Conservation (phyloP, 441 rosid genomes). For the Gossypium aridum region DNA sequence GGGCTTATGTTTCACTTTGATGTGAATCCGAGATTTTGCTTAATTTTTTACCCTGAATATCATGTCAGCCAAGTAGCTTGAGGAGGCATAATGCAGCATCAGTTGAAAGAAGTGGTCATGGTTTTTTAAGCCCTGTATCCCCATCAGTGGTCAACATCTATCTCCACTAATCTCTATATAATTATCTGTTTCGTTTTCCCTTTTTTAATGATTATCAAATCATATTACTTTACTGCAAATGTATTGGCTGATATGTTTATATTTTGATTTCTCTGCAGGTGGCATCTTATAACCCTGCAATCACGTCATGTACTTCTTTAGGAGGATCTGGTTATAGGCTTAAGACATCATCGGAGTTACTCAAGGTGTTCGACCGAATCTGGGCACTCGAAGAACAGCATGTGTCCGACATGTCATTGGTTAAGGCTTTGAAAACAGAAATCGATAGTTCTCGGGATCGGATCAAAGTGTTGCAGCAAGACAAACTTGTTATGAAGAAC, state of each 20-base stretch:
- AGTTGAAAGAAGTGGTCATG: constrained; percentile 26
- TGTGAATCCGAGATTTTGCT: too few relatives aligned
- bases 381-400: constrained; percentile 70
- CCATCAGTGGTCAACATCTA: constrained; percentile 47
- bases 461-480: constrained; percentile 37
- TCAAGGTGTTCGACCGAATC: constrained; percentile 55
- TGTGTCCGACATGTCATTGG: constrained; percentile 39
- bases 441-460: constrained; percentile 37
- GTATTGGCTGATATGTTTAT: background rate
- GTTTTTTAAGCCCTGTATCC: constrained; percentile 35
- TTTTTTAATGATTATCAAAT: background rate
- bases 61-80: constrained; percentile 52
- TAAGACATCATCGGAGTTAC: constrained; percentile 50
- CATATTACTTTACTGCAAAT: background rate
- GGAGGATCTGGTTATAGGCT: constrained; percentile 35
- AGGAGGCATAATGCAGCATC: constrained; percentile 37
- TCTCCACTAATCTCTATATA: background rate
- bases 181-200: background rate
- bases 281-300: constrained; percentile 33
- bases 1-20: background rate
- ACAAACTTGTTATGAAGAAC: constrained; percentile 29
- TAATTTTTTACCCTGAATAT: constrained; percentile 9
- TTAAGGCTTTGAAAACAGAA: constrained; percentile 44
- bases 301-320: constrained; percentile 43
- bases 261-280: constrained; percentile 26